Evolutionary conservation across 108 stramenopile genomes (phyloP), one percentile per base, ranked within the genome.

Genomic region (Stephanodiscus minutulus): DNA sequence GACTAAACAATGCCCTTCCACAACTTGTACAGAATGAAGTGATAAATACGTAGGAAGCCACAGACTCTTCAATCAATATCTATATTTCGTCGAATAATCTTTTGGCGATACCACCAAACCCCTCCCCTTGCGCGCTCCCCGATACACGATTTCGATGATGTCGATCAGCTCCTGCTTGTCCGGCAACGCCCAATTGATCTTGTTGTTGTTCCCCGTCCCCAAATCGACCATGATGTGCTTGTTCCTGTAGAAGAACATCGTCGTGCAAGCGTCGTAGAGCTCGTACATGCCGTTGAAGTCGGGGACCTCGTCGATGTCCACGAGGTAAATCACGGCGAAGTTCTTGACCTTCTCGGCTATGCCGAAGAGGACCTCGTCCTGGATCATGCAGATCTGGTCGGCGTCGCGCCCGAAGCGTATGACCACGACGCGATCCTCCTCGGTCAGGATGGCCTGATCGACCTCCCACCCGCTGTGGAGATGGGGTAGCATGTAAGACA

Each of bases 141-240:
- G 72, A 72, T 98, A 99, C 11, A 99, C 98, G 28, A 96, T 92
- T 69, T 99, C 98, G 66, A 99, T 96, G 48, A 99, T 98, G 83
- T 98, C 98, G 63, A 99, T 98, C 27, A 99, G 70, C 66, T 99
- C 99, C 73, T 99, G 97, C 81, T 98, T 95, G 73, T 98, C 94
- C 39, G 92, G 87, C 61, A 99, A 69, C 0, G 97, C 96, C 96
- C 96, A 99, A 70, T 98, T 97, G 72, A 99, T 98, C 68, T 99
- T 99, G 84, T 99, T 99, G 82, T 99, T 99, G 72, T 99, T 98
- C 50, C 99, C 99, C 20, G 99, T 99, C 31, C 99, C 97, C 47
- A 97, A 66, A 85, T 98, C 99, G 28, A 99, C 93, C 97, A 99
- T 98, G 50, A 98, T 98, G 79, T 98, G 97, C 52, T 73, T 78